Conservation (phyloP, 805 yeast species). For the Cyberlindnera amylophila region DNA sequence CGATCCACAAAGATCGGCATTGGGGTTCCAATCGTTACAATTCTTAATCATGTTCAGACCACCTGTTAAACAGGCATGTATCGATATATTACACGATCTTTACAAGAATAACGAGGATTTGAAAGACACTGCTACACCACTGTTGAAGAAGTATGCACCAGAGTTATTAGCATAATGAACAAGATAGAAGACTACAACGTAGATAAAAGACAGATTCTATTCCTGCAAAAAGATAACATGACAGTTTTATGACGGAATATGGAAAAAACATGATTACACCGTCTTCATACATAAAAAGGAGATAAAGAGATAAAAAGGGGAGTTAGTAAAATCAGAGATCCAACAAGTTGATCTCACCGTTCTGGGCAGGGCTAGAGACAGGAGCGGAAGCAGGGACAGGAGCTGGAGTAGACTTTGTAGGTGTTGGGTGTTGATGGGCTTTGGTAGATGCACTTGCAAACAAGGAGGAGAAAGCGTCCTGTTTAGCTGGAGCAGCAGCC, state of each 20-base stretch:
- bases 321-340: constrained; percentile 7
- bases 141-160: constrained; percentile 42
- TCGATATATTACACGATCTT: constrained; percentile 46
- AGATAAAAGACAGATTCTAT: no score
- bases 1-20: constrained; percentile 77
- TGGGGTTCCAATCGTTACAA: constrained; percentile 81
- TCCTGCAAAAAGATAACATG: no score
- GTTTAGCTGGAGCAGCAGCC: constrained; percentile 38
- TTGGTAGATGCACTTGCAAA: constrained; percentile 59
- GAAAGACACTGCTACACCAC: constrained; percentile 41
- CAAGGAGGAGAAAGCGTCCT: constrained; percentile 71
- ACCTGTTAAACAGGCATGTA: constrained; percentile 59
- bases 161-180: not conserved
- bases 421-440: constrained; percentile 15
- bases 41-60: constrained; percentile 87
- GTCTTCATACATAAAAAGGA: no score
- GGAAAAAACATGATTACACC: no score
- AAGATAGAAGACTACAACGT: not conserved
- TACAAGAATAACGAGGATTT: constrained; percentile 47
- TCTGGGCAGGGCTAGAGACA: constrained; percentile 7
- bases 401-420: constrained; percentile 3
- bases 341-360: constrained; percentile 19
- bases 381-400: constrained; percentile 8
- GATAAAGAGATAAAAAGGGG: no score
- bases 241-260: no score